A percentile compares a stretch with the other conserved stretches of the same genome.
phyloP scores from a whole-genome alignment of 2,329 filamentous ascomycete genomes.

The Sporothrix sp. region DNA sequence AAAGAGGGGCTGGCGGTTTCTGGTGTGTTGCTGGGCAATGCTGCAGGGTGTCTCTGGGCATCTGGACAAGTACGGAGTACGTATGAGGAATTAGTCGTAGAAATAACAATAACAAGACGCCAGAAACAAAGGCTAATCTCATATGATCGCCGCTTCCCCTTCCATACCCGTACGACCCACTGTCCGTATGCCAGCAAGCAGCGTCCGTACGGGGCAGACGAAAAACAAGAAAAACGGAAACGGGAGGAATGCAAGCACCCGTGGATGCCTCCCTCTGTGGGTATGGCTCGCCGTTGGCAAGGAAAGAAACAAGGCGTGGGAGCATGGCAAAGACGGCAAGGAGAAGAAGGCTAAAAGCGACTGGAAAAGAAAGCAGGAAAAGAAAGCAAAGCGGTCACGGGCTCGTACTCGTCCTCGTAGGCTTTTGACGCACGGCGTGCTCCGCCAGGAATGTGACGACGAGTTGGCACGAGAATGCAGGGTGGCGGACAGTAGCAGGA shows the following conservation, averaged over 20 bases:
- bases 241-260: too few species aligned
- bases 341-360: not conserved
- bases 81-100: not conserved
- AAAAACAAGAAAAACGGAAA: too few species aligned
- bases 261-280: too few species aligned
- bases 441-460: not conserved
- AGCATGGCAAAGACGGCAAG: not conserved
- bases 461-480: not conserved
- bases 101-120: conserved; percentile 11
- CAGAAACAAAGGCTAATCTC: conserved; percentile 27
- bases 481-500: not conserved
- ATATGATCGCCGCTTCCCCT: conserved; percentile 20
- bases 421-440: too few species aligned
- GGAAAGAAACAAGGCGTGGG: too few species aligned
- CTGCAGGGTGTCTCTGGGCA: too few species aligned
- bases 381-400: not conserved
- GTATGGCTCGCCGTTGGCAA: too few species aligned
- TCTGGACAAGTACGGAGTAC: not conserved
- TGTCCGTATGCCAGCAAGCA: not conserved
- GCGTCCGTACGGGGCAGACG: not conserved
- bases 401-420: too few species aligned
- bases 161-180: not conserved
- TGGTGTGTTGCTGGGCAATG: too few species aligned
- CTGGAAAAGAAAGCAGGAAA: not conserved
- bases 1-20: too few species aligned